Percentiles rank a stretch among this genome's conserved stretches.
Evolutionary conservation across 192 early-diverging fungal genomes (phyloP).

Genomic region (Backusella macrospora): DNA sequence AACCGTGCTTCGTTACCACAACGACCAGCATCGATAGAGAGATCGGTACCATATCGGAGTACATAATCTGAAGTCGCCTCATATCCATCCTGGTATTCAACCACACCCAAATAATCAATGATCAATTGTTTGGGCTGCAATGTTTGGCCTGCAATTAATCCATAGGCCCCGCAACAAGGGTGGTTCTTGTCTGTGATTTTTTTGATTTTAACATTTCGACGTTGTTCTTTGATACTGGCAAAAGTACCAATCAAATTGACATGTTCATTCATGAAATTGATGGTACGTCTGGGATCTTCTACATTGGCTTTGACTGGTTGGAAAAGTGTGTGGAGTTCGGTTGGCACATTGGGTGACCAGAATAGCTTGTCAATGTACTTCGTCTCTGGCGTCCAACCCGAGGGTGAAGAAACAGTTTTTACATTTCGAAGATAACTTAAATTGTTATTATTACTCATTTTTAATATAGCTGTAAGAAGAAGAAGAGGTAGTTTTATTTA

Average conservation of each 20-base stretch:
- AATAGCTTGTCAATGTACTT: conserved; percentile 36
- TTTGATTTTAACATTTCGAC: conserved; percentile 38
- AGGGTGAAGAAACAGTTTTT: conserved; percentile 28
- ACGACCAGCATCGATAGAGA: conserved; percentile 42
- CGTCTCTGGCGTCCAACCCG: conserved; percentile 35
- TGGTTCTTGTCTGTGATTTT: conserved; percentile 41
- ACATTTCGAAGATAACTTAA: conserved; percentile 27
- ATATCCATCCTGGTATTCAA: conserved; percentile 39
- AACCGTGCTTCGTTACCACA: conserved; percentile 48
- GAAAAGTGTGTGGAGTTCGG: conserved; percentile 18
- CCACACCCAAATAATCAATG: conserved; percentile 45
- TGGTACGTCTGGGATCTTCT: conserved; percentile 12
- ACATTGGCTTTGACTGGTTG: conserved; percentile 21
- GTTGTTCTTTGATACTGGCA: conserved; percentile 29
- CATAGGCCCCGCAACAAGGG: conserved; percentile 45
- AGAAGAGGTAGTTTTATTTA: too few species aligned
- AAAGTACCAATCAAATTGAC: conserved; percentile 33
- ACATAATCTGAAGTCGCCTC: conserved; percentile 45
- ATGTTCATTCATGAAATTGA: conserved; percentile 33
- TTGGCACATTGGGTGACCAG: conserved; percentile 36
- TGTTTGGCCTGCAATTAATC: conserved; percentile 38
- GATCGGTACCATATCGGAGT: conserved; percentile 33
- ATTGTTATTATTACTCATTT: background rate
- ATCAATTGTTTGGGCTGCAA: conserved; percentile 37
- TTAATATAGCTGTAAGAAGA: background rate